These are phyloP conservation scores for Solanum lignicaule DNA, from an alignment of 257 asterid genomes.

Conservation along the genomic window DNA sequence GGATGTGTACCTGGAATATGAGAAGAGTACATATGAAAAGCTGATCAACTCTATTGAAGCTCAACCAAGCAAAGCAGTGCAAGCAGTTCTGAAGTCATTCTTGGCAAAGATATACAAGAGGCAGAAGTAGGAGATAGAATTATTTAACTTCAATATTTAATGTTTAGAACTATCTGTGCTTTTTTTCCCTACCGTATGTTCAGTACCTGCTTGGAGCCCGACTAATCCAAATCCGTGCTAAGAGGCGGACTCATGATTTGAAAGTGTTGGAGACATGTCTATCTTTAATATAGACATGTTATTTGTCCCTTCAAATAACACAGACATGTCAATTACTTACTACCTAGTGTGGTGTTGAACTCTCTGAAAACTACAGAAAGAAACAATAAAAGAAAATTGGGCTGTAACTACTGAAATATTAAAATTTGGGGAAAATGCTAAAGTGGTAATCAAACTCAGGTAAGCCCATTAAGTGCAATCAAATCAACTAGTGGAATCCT, in stretches of 20 bases:
- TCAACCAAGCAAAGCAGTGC: slow-evolving; percentile 27
- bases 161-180: neutral
- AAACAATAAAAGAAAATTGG: too few species aligned
- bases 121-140: slow-evolving; percentile 10
- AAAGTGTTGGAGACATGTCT: neutral
- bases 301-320: neutral
- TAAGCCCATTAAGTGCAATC: neutral
- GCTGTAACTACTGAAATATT: too few species aligned
- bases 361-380: neutral
- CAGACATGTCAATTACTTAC: neutral
- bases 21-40: slow-evolving; percentile 21
- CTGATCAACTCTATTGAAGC: slow-evolving; percentile 15
- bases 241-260: neutral
- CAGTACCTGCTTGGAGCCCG: neutral
- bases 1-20: slow-evolving; percentile 26
- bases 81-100: slow-evolving; percentile 30
- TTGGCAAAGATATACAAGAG: slow-evolving; percentile 34
- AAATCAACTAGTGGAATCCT: neutral
- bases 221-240: neutral
- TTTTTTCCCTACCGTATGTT: neutral
- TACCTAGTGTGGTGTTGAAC: neutral
- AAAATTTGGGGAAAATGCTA: neutral
- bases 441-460: neutral
- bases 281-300: neutral
- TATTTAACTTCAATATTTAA: neutral